Evolutionary conservation across 768 basidiomycete genomes (phyloP).

Genomic region (Trametopsis cervina): DNA sequence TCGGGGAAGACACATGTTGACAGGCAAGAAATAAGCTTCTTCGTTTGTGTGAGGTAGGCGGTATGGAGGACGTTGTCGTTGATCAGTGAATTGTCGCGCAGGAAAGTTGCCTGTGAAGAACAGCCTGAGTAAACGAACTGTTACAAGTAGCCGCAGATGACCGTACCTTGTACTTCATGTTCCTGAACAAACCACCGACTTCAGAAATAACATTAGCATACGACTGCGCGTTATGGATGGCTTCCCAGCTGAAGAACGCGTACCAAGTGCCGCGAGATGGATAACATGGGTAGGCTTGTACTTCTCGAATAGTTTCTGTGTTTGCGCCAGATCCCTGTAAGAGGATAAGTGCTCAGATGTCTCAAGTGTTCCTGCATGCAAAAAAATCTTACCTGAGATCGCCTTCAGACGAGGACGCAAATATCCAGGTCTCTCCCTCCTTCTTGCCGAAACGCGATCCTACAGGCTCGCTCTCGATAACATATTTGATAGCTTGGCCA

Average conservation of each 20-base stretch:
- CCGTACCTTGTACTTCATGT: conserved; percentile 89
- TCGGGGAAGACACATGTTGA: conserved; percentile 98
- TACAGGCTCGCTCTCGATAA: conserved; percentile 71
- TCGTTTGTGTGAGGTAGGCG: conserved; percentile 52
- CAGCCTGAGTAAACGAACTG: conserved; percentile 1
- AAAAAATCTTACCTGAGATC: conserved; percentile 64
- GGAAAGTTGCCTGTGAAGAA: conserved; percentile 68
- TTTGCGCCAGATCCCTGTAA: conserved; percentile 60
- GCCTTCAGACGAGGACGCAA: conserved; percentile 69
- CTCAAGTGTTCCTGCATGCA: neutral
- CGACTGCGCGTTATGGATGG: neutral
- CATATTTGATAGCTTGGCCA: conserved; percentile 73
- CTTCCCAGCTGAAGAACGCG: conserved; percentile 15
- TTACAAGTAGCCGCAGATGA: no score
- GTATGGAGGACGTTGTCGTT: conserved; percentile 89
- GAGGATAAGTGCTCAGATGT: neutral
- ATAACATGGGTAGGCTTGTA: conserved; percentile 95
- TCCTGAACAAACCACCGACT: conserved; percentile 95
- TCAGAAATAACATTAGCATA: neutral
- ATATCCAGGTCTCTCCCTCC: conserved; percentile 81
- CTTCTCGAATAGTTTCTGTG: conserved; percentile 74
- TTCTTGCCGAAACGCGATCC: conserved; percentile 75
- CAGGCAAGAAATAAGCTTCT: conserved; percentile 89
- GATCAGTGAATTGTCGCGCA: conserved; percentile 91
- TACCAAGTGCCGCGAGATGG: conserved; percentile 89